Evolutionary conservation across 139 green algal species (phyloP).

Genomic region (Chlamydomonas incerta): DNA sequence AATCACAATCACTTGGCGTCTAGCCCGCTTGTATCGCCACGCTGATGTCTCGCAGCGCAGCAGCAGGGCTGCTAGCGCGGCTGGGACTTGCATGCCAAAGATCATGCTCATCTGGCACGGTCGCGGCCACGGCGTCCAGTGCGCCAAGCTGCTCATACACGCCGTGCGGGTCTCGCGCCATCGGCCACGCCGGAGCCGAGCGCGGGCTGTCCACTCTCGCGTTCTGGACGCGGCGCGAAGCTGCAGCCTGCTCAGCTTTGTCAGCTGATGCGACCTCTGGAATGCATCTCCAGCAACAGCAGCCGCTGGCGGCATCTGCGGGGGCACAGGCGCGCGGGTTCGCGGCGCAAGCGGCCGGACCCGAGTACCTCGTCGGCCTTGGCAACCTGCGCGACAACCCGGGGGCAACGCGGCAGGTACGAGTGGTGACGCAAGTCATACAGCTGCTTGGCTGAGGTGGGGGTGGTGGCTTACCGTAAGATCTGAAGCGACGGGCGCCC

Average conservation of each 20-base stretch:
- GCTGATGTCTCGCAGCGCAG: neutral
- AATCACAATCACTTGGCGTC: too few species aligned
- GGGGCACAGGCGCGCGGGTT: too few species aligned
- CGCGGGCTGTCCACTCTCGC: neutral
- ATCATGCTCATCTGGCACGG: neutral
- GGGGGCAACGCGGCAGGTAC: conserved; percentile 65
- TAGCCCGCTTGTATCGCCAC: too few species aligned
- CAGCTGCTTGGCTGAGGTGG: too few species aligned
- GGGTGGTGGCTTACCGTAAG: too few species aligned
- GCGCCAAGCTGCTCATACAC: neutral
- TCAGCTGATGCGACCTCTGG: too few species aligned
- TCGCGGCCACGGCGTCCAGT: neutral
- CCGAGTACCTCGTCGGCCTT: conserved; percentile 59
- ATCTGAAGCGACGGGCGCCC: too few species aligned
- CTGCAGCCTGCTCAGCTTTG: neutral
- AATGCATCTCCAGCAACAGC: neutral
- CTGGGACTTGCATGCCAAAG: conserved; percentile 14
- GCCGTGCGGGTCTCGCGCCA: too few species aligned
- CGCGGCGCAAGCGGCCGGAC: neutral
- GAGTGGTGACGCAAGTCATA: too few species aligned
- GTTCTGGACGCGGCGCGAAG: too few species aligned
- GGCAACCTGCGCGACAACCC: conserved; percentile 80
- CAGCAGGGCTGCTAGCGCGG: neutral
- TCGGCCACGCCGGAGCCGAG: too few species aligned
- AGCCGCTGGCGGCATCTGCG: too few species aligned